These are phyloP conservation scores for Calonectria pauciramosa DNA, from an alignment of 2,329 filamentous ascomycete species.

Conservation along the genomic window DNA sequence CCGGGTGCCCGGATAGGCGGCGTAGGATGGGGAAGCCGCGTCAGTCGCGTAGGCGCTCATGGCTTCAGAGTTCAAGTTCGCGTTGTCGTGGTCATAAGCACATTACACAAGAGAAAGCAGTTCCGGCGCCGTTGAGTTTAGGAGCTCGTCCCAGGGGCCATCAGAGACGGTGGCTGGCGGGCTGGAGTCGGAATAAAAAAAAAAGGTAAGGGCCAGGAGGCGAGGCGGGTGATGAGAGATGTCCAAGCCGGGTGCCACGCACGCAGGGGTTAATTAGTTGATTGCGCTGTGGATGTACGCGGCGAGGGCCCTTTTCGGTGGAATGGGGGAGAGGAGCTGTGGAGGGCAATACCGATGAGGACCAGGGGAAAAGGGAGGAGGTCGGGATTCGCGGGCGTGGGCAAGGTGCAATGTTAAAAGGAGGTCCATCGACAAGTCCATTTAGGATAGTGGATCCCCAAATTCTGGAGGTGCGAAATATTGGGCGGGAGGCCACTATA, in stretches of 20 bases:
- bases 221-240: constrained; percentile 13
- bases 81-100: constrained; percentile 39
- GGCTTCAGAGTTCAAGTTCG: constrained; percentile 36
- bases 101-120: constrained; percentile 34
- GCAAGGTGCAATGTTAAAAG: constrained; percentile 39
- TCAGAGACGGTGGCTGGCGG: constrained; percentile 36
- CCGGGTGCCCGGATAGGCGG: constrained; percentile 49
- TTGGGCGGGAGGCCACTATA: constrained; percentile 12
- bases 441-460: constrained; percentile 40
- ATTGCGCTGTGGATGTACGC: constrained; percentile 13
- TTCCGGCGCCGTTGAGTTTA: constrained; percentile 23
- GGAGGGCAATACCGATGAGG: neutral
- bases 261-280: neutral
- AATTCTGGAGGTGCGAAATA: constrained; percentile 31
- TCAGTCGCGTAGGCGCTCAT: constrained; percentile 58
- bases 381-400: constrained; percentile 31
- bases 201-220: constrained; percentile 7
- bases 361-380: constrained; percentile 30
- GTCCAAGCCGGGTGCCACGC: neutral
- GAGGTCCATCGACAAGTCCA: constrained; percentile 42
- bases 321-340: neutral
- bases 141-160: constrained; percentile 33
- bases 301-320: constrained; percentile 2
- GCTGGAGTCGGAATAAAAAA: constrained; percentile 4
- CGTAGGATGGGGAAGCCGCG: constrained; percentile 48